A percentile compares a stretch with the other conserved stretches of the same genome.
phyloP scores from a whole-genome alignment of 2,329 filamentous ascomycete species.

The Chaetothyriales sp. region DNA sequence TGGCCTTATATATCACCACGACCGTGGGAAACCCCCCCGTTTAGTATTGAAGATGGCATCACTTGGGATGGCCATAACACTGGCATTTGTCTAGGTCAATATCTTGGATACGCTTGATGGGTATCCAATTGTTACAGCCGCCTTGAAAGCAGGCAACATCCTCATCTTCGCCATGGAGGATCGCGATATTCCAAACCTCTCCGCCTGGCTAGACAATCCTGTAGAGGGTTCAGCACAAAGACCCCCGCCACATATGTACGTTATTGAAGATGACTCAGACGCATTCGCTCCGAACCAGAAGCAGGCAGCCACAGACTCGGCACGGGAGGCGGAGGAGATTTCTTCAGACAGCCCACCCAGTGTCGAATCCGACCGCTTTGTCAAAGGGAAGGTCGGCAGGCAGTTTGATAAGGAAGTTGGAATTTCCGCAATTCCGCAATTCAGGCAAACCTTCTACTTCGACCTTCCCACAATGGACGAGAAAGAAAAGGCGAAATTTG shows the following conservation, averaged over 20 bases:
- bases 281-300: background rate
- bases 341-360: background rate
- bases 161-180: constrained; percentile 1
- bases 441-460: constrained; percentile 16
- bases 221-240: constrained; percentile 5
- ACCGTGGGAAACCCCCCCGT: no score
- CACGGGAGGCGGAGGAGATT: background rate
- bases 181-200: constrained; percentile 7
- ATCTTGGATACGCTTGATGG: background rate
- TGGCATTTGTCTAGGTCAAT: background rate
- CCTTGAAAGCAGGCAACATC: background rate
- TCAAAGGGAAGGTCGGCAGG: background rate
- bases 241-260: background rate
- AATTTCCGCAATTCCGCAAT: background rate
- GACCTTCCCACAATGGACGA: constrained; percentile 22
- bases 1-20: no score
- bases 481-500: constrained; percentile 24
- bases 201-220: constrained; percentile 13
- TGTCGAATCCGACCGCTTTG: background rate
- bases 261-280: background rate
- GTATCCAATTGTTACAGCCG: background rate
- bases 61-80: background rate
- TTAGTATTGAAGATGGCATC: background rate
- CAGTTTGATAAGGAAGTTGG: background rate
- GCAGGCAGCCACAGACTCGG: background rate